Conservation (phyloP, 177 flowering plant genomes). For the Vitis hybrid region DNA sequence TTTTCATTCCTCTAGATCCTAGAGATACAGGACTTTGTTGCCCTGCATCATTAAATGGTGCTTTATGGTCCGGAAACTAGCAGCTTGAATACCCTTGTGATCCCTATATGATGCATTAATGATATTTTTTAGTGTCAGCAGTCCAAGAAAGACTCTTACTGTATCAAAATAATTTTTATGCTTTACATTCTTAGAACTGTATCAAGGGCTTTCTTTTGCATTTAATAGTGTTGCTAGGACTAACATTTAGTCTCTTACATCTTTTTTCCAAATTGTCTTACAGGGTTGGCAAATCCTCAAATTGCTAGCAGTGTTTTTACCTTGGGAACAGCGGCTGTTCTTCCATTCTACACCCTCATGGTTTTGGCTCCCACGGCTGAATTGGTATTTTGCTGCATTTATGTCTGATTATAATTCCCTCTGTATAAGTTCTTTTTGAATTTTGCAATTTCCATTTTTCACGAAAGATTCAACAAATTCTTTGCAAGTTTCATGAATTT, state of each 20-base stretch:
- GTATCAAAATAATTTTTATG: neutral
- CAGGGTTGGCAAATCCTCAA: constrained; percentile 72
- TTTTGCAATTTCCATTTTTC: neutral
- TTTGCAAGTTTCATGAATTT: too few species aligned
- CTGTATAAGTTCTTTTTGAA: too few species aligned
- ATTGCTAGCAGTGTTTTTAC: constrained; percentile 75
- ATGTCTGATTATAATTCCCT: neutral
- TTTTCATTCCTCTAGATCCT: too few species aligned
- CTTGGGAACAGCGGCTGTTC: constrained; percentile 85
- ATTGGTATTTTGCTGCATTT: constrained; percentile 37
- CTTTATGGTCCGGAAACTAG: too few species aligned
- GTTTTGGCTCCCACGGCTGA: constrained; percentile 85
- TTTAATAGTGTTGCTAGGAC: neutral
- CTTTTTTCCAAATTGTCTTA: constrained; percentile 8
- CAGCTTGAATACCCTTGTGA: too few species aligned
- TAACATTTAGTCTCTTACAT: neutral
- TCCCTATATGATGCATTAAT: neutral
- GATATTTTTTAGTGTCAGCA: neutral
- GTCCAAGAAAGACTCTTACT: neutral
- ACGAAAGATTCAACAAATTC: too few species aligned
- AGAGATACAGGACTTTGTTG: too few species aligned
- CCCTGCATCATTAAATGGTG: too few species aligned
- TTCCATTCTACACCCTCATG: constrained; percentile 93
- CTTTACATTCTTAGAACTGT: neutral
- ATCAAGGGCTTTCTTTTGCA: neutral